A percentile compares a stretch with the other conserved stretches of the same genome.
These are phyloP conservation scores for Backusella westeae DNA, from an alignment of 192 early-diverging fungal species.

Conservation along the genomic window DNA sequence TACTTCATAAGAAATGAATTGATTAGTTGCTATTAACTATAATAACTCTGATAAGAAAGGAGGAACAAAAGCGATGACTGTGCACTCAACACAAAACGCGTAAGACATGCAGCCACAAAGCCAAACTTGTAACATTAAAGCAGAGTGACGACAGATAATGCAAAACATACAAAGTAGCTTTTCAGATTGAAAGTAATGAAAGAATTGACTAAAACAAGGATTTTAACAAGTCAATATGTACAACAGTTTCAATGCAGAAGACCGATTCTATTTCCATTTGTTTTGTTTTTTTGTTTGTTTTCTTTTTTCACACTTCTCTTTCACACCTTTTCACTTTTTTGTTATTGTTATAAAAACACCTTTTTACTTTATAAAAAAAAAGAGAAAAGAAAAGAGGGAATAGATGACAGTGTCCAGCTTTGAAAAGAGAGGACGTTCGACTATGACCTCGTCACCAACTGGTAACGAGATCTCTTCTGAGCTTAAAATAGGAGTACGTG, in stretches of 20 bases:
- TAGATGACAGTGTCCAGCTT: neutral
- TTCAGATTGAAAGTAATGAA: too few relatives aligned
- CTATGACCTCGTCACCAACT: slow-evolving; percentile 3
- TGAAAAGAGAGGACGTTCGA: neutral
- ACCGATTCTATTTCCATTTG: neutral
- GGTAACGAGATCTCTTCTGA: slow-evolving; percentile 19
- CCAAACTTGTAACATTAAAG: too few relatives aligned
- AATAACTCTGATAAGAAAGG: too few relatives aligned
- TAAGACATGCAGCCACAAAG: too few relatives aligned
- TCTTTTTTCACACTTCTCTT: neutral
- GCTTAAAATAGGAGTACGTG: slow-evolving; percentile 41
- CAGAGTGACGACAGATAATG: too few relatives aligned
- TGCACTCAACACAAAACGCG: too few relatives aligned
- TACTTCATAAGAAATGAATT: too few relatives aligned
- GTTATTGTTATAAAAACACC: neutral
- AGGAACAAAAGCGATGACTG: too few relatives aligned
- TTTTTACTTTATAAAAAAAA: neutral
- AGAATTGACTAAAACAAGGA: too few relatives aligned
- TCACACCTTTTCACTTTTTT: neutral
- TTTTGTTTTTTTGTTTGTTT: neutral
- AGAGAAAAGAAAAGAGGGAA: neutral
- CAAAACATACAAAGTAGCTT: too few relatives aligned
- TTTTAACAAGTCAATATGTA: neutral
- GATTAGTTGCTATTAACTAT: too few relatives aligned
- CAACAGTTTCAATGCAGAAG: neutral